A percentile compares a stretch with the other conserved stretches of the same genome.
phyloP scores from a whole-genome alignment of 495 filamentous ascomycete species.

The Trichodelitschia bisporula region DNA sequence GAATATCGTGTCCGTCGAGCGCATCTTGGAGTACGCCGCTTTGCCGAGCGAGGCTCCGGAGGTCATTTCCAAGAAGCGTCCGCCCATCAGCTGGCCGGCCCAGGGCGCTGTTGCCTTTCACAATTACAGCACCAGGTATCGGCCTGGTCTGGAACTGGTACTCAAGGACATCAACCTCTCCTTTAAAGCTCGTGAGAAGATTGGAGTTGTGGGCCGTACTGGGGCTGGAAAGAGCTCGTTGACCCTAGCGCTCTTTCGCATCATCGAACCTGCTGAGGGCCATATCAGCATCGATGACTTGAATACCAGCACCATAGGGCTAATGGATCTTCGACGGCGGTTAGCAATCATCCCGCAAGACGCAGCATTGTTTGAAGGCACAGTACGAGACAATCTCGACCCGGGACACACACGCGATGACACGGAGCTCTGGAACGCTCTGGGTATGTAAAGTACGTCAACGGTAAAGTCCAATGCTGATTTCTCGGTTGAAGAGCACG shows the following conservation, averaged over 20 bases:
- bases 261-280: slow-evolving; percentile 68
- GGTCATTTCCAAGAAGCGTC: slow-evolving; percentile 66
- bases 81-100: slow-evolving; percentile 76
- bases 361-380: slow-evolving; percentile 90
- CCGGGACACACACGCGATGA: slow-evolving; percentile 90
- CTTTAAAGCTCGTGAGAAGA: slow-evolving; percentile 91
- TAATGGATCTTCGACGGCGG: slow-evolving; percentile 68
- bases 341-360: slow-evolving; percentile 98
- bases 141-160: slow-evolving; percentile 67
- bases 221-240: slow-evolving; percentile 93
- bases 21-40: slow-evolving; percentile 84
- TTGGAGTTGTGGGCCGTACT: slow-evolving; percentile 89
- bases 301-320: slow-evolving; percentile 73
- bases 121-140: slow-evolving; percentile 85
- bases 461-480: neutral
- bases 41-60: slow-evolving; percentile 92
- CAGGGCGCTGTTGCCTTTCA: slow-evolving; percentile 76
- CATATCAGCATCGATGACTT: slow-evolving; percentile 71
- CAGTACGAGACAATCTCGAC: slow-evolving; percentile 87
- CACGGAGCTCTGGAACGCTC: slow-evolving; percentile 89
- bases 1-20: slow-evolving; percentile 96
- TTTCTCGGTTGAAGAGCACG: slow-evolving; percentile 38
- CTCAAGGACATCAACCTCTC: slow-evolving; percentile 77
- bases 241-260: slow-evolving; percentile 80
- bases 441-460: slow-evolving; percentile 34